These are phyloP conservation scores for Vitellaria paradoxa DNA, from an alignment of 179 eudicot genomes.

Conservation along the genomic window DNA sequence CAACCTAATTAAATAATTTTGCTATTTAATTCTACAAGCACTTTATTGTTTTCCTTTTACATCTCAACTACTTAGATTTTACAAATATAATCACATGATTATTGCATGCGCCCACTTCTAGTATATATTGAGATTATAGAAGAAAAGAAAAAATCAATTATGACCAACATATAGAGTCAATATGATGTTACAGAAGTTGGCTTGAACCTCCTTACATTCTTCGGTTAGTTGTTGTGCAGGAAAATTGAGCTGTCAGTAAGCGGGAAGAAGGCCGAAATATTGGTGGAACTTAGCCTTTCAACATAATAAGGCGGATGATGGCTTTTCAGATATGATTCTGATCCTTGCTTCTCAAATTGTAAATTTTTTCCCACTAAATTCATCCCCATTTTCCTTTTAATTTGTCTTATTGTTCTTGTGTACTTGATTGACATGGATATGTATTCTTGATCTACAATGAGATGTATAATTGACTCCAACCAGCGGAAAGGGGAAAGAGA, in stretches of 20 bases:
- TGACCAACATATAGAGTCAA: background rate
- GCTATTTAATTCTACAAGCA: no score
- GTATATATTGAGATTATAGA: no score
- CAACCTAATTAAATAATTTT: no score
- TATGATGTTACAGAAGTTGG: background rate
- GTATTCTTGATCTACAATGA: conserved; percentile 11
- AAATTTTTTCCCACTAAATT: conserved; percentile 13
- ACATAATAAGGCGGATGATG: background rate
- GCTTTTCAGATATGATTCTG: conserved; percentile 20
- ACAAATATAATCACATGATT: no score
- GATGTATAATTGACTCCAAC: conserved; percentile 21
- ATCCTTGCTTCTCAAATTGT: conserved; percentile 22
- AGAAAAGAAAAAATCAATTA: background rate
- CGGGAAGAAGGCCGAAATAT: conserved; percentile 6
- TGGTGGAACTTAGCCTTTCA: background rate
- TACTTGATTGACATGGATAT: background rate
- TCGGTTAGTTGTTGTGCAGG: conserved; percentile 12
- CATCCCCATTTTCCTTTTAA: background rate
- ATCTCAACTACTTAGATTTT: no score
- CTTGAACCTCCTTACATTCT: conserved; percentile 12
- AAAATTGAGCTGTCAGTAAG: conserved; percentile 14
- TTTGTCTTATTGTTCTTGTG: background rate
- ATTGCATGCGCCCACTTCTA: background rate
- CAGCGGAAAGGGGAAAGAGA: background rate
- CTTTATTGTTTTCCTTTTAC: no score